Evolutionary conservation across 192 early-diverging fungal species (phyloP).

Genomic region (Mortierella hygrophila): DNA sequence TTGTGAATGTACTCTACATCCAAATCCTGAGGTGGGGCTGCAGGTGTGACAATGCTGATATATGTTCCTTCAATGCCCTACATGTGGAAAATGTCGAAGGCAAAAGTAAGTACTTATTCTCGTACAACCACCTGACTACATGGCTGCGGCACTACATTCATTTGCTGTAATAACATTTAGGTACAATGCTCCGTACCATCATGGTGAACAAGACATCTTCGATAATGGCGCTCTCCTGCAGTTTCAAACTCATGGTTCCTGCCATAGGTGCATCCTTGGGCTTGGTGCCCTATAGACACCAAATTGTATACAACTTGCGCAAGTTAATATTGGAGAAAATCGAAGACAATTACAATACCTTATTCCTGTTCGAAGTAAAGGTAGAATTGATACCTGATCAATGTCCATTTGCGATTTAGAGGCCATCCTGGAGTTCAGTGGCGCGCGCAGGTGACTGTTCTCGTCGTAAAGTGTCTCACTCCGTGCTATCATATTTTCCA

Average conservation of each 20-base stretch:
- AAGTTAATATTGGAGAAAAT: background rate
- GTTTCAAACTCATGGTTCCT: conserved; percentile 59
- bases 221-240: conserved; percentile 87
- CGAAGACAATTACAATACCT: background rate
- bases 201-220: conserved; percentile 92
- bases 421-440: conserved; percentile 35
- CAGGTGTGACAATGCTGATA: conserved; percentile 59
- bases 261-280: conserved; percentile 23
- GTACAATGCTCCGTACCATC: conserved; percentile 64
- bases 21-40: conserved; percentile 24
- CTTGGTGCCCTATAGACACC: background rate
- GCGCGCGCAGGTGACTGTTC: conserved; percentile 40
- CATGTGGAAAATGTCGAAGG: background rate
- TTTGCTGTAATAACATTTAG: background rate
- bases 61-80: conserved; percentile 89
- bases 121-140: background rate
- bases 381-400: conserved; percentile 7
- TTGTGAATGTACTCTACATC: conserved; percentile 60
- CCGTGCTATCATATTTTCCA: background rate
- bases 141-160: background rate
- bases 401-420: conserved; percentile 26
- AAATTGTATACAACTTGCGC: background rate
- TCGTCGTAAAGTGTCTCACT: conserved; percentile 28
- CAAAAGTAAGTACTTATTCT: background rate
- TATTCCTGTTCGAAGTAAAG: background rate